phyloP scores from a whole-genome alignment of 1,284 basidiomycete genomes.

The Melampsora medusae region DNA sequence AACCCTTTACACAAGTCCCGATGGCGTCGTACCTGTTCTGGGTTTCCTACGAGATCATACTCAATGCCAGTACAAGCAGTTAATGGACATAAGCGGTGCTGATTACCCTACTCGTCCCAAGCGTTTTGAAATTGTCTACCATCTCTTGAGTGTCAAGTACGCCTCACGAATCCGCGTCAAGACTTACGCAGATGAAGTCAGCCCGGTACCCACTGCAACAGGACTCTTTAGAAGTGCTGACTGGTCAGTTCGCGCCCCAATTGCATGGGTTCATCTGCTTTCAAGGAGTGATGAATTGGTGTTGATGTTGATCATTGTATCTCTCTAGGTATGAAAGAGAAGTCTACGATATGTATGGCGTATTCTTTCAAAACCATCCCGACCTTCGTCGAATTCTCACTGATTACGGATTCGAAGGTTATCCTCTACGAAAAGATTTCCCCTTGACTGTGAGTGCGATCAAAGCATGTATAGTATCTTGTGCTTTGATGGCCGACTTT shows the following conservation, averaged over 20 bases:
- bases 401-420: conserved; percentile 98
- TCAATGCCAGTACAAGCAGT: conserved; percentile 88
- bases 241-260: conserved; percentile 61
- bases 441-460: conserved; percentile 68
- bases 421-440: conserved; percentile 96
- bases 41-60: conserved; percentile 94
- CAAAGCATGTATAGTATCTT: too few relatives aligned
- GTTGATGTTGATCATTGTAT: conserved; percentile 4
- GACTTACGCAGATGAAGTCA: conserved; percentile 95
- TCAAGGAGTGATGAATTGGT: neutral
- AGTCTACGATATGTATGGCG: conserved; percentile 95
- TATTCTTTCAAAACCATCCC: conserved; percentile 94
- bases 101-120: conserved; percentile 91
- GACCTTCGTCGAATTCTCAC: conserved; percentile 95
- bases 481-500: too few relatives aligned
- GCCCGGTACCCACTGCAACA: conserved; percentile 80
- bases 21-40: conserved; percentile 77
- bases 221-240: conserved; percentile 85
- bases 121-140: conserved; percentile 96
- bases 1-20: conserved; percentile 80
- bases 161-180: conserved; percentile 84
- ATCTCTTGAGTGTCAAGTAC: conserved; percentile 77
- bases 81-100: conserved; percentile 91
- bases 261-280: neutral
- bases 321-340: conserved; percentile 75